These are phyloP conservation scores for Roridomyces roridus DNA, from an alignment of 768 basidiomycete genomes.

Conservation along the genomic window DNA sequence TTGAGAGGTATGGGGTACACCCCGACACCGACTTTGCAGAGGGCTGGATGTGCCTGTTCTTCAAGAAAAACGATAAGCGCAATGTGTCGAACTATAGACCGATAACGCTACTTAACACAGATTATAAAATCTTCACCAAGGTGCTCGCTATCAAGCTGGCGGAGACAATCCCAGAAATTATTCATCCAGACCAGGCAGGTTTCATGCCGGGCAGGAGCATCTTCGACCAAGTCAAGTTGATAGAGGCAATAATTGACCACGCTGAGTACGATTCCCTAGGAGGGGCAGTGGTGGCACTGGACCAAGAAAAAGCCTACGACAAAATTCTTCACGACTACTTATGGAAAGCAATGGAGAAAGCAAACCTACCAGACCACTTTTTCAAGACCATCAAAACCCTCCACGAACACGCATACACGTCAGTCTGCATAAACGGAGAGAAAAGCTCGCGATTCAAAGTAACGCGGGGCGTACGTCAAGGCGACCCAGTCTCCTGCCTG, in stretches of 20 bases:
- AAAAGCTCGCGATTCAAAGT: too few species aligned
- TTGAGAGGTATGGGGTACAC: neutral
- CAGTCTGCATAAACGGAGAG: constrained; percentile 17
- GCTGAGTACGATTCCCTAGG: constrained; percentile 5
- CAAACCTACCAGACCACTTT: constrained; percentile 11
- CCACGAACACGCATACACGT: constrained; percentile 15
- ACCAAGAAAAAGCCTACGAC: constrained; percentile 19
- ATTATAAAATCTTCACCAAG: constrained; percentile 9
- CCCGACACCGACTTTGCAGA: neutral
- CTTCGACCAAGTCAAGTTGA: constrained; percentile 27
- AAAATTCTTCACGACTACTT: constrained; percentile 29
- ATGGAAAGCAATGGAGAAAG: neutral
- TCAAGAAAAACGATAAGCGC: neutral
- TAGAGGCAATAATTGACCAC: constrained; percentile 17
- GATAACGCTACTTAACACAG: constrained; percentile 3
- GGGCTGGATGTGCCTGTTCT: neutral
- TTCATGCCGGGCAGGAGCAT: constrained; percentile 31
- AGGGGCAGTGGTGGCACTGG: neutral
- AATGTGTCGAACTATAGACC: constrained; percentile 3
- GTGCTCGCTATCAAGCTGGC: neutral
- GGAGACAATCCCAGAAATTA: neutral
- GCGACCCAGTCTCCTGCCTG: too few species aligned
- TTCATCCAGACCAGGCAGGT: constrained; percentile 17
- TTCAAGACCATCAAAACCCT: constrained; percentile 23
- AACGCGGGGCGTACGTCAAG: too few species aligned